phyloP scores from a whole-genome alignment of 2,329 filamentous ascomycete genomes.

The Claviceps sp. region DNA sequence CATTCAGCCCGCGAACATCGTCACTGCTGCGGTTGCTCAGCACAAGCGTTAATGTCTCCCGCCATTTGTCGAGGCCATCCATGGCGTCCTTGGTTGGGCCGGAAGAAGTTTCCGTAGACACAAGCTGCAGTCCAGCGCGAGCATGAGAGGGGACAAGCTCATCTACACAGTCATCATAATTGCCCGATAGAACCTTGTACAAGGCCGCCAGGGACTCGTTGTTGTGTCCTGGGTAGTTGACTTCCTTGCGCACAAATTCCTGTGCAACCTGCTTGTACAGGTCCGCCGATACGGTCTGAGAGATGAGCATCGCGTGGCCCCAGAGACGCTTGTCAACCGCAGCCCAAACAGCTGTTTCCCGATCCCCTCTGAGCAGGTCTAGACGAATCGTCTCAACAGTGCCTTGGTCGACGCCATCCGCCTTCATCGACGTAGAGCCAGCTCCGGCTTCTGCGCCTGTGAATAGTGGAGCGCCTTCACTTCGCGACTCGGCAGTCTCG shows the following conservation, averaged over 20 bases:
- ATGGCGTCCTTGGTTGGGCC: slow-evolving; percentile 57
- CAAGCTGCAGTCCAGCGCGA: slow-evolving; percentile 78
- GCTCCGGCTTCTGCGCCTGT: slow-evolving; percentile 14
- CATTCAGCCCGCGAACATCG: slow-evolving; percentile 63
- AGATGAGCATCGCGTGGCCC: slow-evolving; percentile 91
- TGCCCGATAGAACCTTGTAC: slow-evolving; percentile 89
- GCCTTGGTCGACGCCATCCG: slow-evolving; percentile 56
- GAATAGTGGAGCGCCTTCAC: slow-evolving; percentile 10
- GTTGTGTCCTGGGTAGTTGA: slow-evolving; percentile 66
- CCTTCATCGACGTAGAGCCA: slow-evolving; percentile 25
- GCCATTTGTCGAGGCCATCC: slow-evolving; percentile 85
- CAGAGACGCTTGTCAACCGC: slow-evolving; percentile 88
- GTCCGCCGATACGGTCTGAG: slow-evolving; percentile 62
- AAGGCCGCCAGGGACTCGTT: slow-evolving; percentile 81
- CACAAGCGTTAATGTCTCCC: slow-evolving; percentile 74
- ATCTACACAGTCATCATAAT: slow-evolving; percentile 86
- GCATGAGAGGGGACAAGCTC: slow-evolving; percentile 90
- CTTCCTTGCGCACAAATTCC: slow-evolving; percentile 90
- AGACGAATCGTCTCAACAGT: slow-evolving; percentile 60
- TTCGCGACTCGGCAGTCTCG: slow-evolving; percentile 13
- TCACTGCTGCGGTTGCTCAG: slow-evolving; percentile 76
- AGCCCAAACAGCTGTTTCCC: slow-evolving; percentile 84
- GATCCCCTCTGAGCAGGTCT: slow-evolving; percentile 63
- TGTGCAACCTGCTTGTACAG: slow-evolving; percentile 88
- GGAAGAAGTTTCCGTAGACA: slow-evolving; percentile 56